A percentile compares a stretch with the other conserved stretches of the same genome.
These are phyloP conservation scores for Leersia perrieri DNA, from an alignment of 176 grass and related monocot species.

Conservation along the genomic window DNA sequence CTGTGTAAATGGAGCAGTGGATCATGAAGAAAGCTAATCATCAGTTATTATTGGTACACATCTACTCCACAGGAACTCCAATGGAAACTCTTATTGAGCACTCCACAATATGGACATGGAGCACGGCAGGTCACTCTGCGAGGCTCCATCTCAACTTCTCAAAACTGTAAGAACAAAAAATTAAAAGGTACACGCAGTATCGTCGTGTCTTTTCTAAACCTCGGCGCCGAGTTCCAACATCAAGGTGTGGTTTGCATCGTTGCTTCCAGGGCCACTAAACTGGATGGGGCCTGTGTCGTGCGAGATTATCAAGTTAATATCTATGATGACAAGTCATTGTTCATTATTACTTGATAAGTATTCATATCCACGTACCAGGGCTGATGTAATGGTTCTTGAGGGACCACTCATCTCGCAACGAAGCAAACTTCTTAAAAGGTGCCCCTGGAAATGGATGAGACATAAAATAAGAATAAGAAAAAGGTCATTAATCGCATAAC, in stretches of 20 bases:
- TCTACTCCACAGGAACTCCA: constrained; percentile 11
- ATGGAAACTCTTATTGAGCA: constrained; percentile 42
- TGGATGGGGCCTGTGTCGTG: constrained; percentile 75
- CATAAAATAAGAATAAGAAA: constrained; percentile 1
- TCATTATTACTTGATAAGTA: background rate
- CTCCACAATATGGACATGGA: constrained; percentile 19
- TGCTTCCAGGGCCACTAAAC: constrained; percentile 77
- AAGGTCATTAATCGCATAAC: background rate
- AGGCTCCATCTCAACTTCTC: constrained; percentile 23
- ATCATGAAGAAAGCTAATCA: constrained; percentile 6
- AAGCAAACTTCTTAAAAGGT: constrained; percentile 89
- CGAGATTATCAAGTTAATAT: background rate
- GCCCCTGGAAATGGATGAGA: constrained; percentile 50
- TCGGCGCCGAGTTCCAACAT: constrained; percentile 72
- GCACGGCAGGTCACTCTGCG: background rate
- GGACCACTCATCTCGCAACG: constrained; percentile 81
- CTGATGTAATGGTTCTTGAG: constrained; percentile 93
- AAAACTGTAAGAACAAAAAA: constrained; percentile 37
- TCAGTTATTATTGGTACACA: constrained; percentile 37
- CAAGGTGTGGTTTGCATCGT: constrained; percentile 83
- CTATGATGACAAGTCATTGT: background rate
- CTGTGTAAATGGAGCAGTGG: background rate
- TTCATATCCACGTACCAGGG: constrained; percentile 54
- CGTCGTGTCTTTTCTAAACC: constrained; percentile 25
- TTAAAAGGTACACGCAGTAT: background rate